Conservation (phyloP, 805 yeast species). For the Hanseniaspora lindneri region DNA sequence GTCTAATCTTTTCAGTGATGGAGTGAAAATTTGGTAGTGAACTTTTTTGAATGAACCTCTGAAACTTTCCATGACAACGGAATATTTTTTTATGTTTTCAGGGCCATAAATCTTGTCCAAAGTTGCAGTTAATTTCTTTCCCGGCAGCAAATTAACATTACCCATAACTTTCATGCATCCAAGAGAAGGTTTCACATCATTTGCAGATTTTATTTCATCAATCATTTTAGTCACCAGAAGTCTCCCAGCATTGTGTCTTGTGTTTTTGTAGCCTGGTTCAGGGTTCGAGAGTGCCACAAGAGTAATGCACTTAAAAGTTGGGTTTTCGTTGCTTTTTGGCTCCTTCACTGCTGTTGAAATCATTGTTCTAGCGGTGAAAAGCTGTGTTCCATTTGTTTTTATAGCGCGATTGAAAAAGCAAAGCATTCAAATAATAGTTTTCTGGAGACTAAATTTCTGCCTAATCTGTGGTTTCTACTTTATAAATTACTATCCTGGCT, state of each 20-base stretch:
- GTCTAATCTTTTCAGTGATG: neutral
- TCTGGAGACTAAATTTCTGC: no score
- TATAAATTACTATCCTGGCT: no score
- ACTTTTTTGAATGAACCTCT: neutral
- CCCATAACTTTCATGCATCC: neutral
- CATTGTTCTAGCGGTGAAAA: neutral
- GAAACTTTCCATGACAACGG: neutral
- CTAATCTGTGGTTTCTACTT: no score
- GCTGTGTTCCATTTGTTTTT: no score
- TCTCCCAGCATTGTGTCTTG: slow-evolving; percentile 14
- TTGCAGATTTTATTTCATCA: neutral
- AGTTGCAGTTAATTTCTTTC: neutral
- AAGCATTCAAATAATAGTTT: no score
- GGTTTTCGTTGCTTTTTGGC: neutral
- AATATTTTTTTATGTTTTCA: neutral
- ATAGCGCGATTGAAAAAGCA: no score
- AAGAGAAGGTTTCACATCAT: neutral
- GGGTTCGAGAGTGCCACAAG: slow-evolving; percentile 10
- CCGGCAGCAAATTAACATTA: neutral
- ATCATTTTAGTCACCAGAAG: neutral
- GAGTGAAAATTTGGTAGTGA: neutral
- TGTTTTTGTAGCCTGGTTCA: neutral
- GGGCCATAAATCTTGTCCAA: neutral
- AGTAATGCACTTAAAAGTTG: neutral
- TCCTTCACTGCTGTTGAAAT: neutral